These are phyloP conservation scores for Mortierella sp. DNA, from an alignment of 371 early-diverging fungal genomes.

Conservation along the genomic window DNA sequence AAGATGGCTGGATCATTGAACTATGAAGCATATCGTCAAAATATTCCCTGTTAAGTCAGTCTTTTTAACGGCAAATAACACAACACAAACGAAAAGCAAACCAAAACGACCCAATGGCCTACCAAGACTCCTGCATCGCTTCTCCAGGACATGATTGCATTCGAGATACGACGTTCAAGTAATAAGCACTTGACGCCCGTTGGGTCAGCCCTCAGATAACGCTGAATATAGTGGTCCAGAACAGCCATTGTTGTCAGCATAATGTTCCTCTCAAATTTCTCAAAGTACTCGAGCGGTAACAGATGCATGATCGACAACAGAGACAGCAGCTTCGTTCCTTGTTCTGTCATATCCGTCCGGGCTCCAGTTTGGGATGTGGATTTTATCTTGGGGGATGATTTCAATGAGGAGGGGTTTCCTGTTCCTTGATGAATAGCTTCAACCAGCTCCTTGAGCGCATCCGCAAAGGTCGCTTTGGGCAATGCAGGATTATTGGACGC, in stretches of 20 bases:
- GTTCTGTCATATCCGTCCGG: not conserved
- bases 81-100: no score
- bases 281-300: slow-evolving; percentile 67
- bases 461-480: slow-evolving; percentile 30
- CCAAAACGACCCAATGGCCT: no score
- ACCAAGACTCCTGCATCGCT: slow-evolving; percentile 59
- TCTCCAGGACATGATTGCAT: slow-evolving; percentile 55
- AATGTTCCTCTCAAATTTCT: slow-evolving; percentile 59
- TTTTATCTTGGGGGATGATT: slow-evolving; percentile 5
- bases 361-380: not conserved
- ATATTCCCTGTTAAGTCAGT: no score
- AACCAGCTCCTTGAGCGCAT: slow-evolving; percentile 29
- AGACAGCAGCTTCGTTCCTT: slow-evolving; percentile 15
- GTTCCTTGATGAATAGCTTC: slow-evolving; percentile 11
- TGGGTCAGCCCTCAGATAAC: slow-evolving; percentile 26
- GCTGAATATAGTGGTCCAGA: slow-evolving; percentile 58
- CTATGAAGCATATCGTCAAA: no score
- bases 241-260: slow-evolving; percentile 55
- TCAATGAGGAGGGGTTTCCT: not conserved
- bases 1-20: slow-evolving; percentile 39
- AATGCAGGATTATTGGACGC: slow-evolving; percentile 1
- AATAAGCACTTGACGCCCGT: slow-evolving; percentile 52
- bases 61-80: no score
- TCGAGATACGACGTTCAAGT: slow-evolving; percentile 55
- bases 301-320: slow-evolving; percentile 53